A percentile compares a stretch with the other conserved stretches of the same genome.
These are phyloP conservation scores for Capronia epimyces DNA, from an alignment of 2,329 filamentous ascomycete species.

Conservation along the genomic window DNA sequence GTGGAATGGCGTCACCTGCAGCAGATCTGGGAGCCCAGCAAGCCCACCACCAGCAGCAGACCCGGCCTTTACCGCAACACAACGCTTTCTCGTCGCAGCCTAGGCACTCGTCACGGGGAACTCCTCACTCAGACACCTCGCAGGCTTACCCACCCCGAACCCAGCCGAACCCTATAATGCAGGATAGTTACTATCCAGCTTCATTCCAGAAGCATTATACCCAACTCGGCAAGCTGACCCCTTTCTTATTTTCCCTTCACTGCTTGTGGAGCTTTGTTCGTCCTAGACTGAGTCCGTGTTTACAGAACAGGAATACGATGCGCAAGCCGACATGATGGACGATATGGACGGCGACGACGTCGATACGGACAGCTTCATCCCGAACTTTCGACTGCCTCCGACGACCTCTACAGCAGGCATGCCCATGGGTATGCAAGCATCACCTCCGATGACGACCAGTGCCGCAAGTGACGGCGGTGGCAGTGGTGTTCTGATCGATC, in stretches of 20 bases:
- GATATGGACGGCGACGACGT: conserved; percentile 67
- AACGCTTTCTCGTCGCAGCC: conserved; percentile 32
- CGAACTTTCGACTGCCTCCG: conserved; percentile 41
- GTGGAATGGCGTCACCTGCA: conserved; percentile 57
- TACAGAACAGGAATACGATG: conserved; percentile 96
- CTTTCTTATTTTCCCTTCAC: conserved; percentile 41
- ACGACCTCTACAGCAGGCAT: conserved; percentile 31
- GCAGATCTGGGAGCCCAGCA: conserved; percentile 51
- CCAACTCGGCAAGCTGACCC: conserved; percentile 80
- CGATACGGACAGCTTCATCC: conserved; percentile 62
- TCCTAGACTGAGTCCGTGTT: conserved; percentile 62
- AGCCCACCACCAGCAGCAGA: conserved; percentile 40
- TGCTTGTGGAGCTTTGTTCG: conserved; percentile 56
- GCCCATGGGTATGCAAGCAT: conserved; percentile 40
- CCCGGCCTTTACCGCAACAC: conserved; percentile 43
- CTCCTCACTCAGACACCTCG: conserved; percentile 31
- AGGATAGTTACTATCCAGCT: conserved; percentile 67
- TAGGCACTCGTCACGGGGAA: conserved; percentile 34
- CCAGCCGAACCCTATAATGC: conserved; percentile 26
- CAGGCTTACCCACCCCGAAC: conserved; percentile 38
- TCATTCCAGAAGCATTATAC: conserved; percentile 92
- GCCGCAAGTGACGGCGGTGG: conserved; percentile 35
- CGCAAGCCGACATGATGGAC: conserved; percentile 81
- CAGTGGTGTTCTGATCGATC: conserved; percentile 54
- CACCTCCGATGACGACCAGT: conserved; percentile 39